Percentiles rank a stretch among this genome's conserved stretches.
These are phyloP conservation scores for Capsicum pubescens DNA, from an alignment of 257 asterid genomes.

Conservation along the genomic window DNA sequence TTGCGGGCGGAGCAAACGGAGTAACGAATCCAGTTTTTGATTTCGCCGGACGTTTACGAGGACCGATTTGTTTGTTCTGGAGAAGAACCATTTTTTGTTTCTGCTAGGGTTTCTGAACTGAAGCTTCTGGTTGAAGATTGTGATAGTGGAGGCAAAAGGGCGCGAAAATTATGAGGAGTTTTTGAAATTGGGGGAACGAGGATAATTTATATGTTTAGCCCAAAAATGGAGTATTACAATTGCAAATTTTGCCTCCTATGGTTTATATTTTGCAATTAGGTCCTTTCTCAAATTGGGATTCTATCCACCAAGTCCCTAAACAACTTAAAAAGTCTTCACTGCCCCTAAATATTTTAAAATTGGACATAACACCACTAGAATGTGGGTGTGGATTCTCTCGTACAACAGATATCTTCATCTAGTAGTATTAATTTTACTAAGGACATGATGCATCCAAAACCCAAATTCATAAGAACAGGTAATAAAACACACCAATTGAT, in stretches of 20 bases:
- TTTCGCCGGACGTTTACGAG: constrained; percentile 63
- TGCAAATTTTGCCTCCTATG: background rate
- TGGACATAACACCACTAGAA: background rate
- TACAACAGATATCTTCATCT: too few relatives aligned
- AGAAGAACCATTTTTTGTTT: constrained; percentile 39
- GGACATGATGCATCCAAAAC: too few relatives aligned
- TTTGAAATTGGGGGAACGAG: background rate
- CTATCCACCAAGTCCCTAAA: background rate
- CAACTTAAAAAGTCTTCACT: background rate
- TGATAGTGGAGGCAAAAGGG: constrained; percentile 22
- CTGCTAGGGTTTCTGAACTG: constrained; percentile 19
- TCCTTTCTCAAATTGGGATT: background rate
- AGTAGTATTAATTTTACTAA: too few relatives aligned
- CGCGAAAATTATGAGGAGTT: constrained; percentile 26
- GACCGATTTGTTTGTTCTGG: constrained; percentile 25
- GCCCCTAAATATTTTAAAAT: background rate
- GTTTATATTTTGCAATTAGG: background rate
- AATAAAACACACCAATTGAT: background rate
- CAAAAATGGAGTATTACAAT: background rate
- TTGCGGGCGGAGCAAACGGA: constrained; percentile 51
- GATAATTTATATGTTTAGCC: constrained; percentile 9
- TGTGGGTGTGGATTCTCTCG: background rate
- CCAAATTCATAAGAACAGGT: background rate
- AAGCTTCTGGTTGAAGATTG: background rate
- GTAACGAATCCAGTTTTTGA: constrained; percentile 52